Evolutionary conservation across 1,139 yeast species (phyloP).

Genomic region (Candida neerlandica): DNA sequence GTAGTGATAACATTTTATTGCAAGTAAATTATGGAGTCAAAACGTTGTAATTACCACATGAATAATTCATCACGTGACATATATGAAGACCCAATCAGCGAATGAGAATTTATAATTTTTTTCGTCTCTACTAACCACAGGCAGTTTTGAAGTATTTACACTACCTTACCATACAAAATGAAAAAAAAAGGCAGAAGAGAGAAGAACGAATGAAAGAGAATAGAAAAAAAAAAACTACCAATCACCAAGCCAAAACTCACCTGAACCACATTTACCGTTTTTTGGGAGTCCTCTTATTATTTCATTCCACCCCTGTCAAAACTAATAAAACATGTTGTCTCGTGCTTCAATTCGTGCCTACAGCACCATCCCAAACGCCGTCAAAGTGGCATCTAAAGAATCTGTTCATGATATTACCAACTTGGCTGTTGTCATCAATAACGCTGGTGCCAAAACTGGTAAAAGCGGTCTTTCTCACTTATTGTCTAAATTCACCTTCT

Average conservation of each 20-base stretch:
- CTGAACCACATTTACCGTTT: slow-evolving; percentile 5
- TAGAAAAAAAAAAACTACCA: slow-evolving; percentile 5
- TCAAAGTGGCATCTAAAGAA: slow-evolving; percentile 50
- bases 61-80: slow-evolving; percentile 12
- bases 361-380: slow-evolving; percentile 46
- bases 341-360: slow-evolving; percentile 51
- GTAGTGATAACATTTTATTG: too few species aligned
- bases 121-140: background rate
- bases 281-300: background rate
- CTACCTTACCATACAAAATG: background rate
- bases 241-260: background rate
- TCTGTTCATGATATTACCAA: slow-evolving; percentile 66
- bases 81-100: slow-evolving; percentile 18
- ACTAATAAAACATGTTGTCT: slow-evolving; percentile 35
- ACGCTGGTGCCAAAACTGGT: slow-evolving; percentile 81
- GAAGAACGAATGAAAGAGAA: slow-evolving; percentile 5
- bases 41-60: too few species aligned
- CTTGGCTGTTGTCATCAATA: slow-evolving; percentile 70
- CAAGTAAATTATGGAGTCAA: too few species aligned
- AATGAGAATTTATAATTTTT: slow-evolving; percentile 17
- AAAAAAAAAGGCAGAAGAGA: slow-evolving; percentile 4
- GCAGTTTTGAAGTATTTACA: background rate
- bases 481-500: slow-evolving; percentile 81
- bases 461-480: slow-evolving; percentile 87
- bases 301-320: background rate